Conservation (phyloP, 768 basidiomycete species). For the Boletus vermiculosoides region DNA sequence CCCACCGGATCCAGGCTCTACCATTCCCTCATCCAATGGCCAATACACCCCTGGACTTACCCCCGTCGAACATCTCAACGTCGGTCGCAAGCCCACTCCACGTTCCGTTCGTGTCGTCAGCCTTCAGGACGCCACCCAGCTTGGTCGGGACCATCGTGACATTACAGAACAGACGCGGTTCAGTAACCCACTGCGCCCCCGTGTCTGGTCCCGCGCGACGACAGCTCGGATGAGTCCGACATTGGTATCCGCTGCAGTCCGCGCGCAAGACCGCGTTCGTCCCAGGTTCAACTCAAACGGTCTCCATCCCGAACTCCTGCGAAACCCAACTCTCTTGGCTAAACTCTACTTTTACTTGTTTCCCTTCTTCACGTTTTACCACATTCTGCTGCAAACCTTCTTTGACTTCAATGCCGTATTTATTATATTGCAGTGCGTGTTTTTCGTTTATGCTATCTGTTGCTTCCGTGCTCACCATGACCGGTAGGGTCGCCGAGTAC, state of each 20-base stretch:
- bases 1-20: conserved; percentile 72
- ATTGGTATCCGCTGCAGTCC: conserved; percentile 39
- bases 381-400: conserved; percentile 75
- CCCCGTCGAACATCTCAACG: conserved; percentile 30
- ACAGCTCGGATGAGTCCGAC: conserved; percentile 44
- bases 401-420: conserved; percentile 89
- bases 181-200: conserved; percentile 40
- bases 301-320: conserved; percentile 66
- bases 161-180: conserved; percentile 52
- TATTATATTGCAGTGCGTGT: conserved; percentile 76
- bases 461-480: conserved; percentile 13
- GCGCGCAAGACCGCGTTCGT: conserved; percentile 37
- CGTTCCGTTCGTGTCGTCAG: conserved; percentile 82
- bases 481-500: conserved; percentile 63
- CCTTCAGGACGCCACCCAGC: conserved; percentile 50
- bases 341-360: conserved; percentile 66
- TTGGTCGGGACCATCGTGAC: conserved; percentile 44
- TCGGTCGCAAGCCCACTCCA: conserved; percentile 77
- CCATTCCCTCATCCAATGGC: conserved; percentile 58
- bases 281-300: conserved; percentile 68
- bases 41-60: conserved; percentile 34
- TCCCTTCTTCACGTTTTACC: conserved; percentile 69
- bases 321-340: conserved; percentile 53
- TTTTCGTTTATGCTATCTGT: background rate
- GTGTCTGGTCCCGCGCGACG: conserved; percentile 60